Evolutionary conservation across 768 basidiomycete genomes (phyloP), one percentile per base, ranked within the genome.

Genomic region (Podaxis sp.): DNA sequence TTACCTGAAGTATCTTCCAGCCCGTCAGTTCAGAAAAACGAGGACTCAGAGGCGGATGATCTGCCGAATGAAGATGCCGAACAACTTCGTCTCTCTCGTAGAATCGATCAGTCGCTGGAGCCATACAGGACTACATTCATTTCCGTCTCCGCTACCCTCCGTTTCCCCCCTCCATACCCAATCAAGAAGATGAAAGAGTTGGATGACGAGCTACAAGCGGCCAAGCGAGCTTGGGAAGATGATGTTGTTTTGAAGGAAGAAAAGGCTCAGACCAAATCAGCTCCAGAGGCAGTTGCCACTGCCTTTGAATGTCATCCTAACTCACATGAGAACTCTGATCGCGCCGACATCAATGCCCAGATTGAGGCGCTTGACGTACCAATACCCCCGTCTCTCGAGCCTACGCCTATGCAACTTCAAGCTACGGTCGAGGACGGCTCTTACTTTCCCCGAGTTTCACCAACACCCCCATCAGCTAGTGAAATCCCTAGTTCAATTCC

Each of bases 111-210:
- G 57, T 87, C 91, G 0, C 78, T 95, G n/a, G 84, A 90, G 42
- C 90, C 91, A 1, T 99, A 97, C 70, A 77, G 80, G 65, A 85
- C 78, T 62, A 95, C 91, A 1, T 93, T 94, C 68, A 90, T 98
- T 32, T 98, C 97, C 1, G 91, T 94, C 46, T 98, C 95, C 2
- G 90, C 95, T 0, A 93, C 95, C 0, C 77, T 98, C 50, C 85
- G 93, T 4, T 97, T 97, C 70, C 91, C 89, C 13, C 94, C 96
- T 23, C 97, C 97, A 3, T 89, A 92, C 68, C 90, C 95, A 5
- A 83, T 99, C 42, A 78, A 83, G 2, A 82, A 83, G 50, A 97
- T 98, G 93, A 89, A 91, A 67, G 88, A 91, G 65, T 77, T 98
- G 5, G 95, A 98, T 66, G 83, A 88, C 23, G 80, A 87, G 58